Evolutionary conservation across 176 grass and related monocot genomes (phyloP).

Genomic region (Rhynchospora tenuis): DNA sequence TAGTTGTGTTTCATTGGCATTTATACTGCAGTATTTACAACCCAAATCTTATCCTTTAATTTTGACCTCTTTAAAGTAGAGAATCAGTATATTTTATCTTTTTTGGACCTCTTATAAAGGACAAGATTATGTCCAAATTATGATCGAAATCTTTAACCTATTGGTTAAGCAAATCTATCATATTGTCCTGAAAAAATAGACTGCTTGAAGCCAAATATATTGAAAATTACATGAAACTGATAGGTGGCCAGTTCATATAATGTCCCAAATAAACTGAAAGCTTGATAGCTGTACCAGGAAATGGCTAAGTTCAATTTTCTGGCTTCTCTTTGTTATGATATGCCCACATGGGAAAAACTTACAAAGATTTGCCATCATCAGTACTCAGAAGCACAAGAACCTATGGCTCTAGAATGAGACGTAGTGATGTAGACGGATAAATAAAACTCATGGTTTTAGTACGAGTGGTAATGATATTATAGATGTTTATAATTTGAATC

Average conservation of each 20-base stretch:
- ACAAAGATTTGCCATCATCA: not conserved
- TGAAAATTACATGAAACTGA: not conserved
- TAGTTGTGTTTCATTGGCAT: not conserved
- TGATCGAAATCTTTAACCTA: not conserved
- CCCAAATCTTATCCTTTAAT: not conserved
- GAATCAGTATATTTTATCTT: not conserved
- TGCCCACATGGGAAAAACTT: not conserved
- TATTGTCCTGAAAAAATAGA: not conserved
- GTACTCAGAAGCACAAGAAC: not conserved
- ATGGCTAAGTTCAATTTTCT: not conserved
- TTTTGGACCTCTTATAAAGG: not conserved
- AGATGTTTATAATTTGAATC: not conserved
- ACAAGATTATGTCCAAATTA: not conserved
- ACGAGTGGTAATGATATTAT: not conserved
- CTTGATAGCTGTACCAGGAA: not conserved
- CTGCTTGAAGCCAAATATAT: not conserved
- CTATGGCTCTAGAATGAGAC: not conserved
- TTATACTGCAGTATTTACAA: not conserved
- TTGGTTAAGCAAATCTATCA: not conserved
- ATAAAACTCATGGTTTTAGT: not conserved
- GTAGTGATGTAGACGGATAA: not conserved
- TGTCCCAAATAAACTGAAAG: not conserved
- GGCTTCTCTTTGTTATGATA: not conserved
- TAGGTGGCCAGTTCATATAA: not conserved
- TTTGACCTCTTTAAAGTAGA: not conserved